Conservation (phyloP, 768 basidiomycete species). For the Suillus subluteus region DNA sequence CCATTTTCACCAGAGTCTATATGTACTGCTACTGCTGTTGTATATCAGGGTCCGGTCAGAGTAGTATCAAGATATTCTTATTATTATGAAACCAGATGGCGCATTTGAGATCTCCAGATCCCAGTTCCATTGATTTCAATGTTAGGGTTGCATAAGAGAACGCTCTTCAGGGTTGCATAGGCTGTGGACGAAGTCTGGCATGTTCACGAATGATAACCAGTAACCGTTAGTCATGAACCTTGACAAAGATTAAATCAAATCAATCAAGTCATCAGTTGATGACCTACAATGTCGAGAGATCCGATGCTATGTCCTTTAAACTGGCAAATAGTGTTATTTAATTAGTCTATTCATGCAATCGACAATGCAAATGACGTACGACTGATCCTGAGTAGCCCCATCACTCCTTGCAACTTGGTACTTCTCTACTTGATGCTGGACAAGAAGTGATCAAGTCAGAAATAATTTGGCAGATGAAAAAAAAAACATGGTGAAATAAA, state of each 20-base stretch:
- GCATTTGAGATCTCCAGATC: slow-evolving; percentile 54
- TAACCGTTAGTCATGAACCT: slow-evolving; percentile 69
- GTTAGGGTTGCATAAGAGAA: slow-evolving; percentile 65
- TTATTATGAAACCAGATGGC: slow-evolving; percentile 60
- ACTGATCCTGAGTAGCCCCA: slow-evolving; percentile 51
- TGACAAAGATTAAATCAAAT: slow-evolving; percentile 15
- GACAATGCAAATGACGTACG: slow-evolving; percentile 35
- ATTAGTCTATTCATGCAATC: slow-evolving; percentile 9
- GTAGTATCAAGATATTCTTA: too few relatives aligned
- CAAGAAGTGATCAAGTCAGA: slow-evolving; percentile 1
- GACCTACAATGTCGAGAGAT: slow-evolving; percentile 57
- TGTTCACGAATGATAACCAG: slow-evolving; percentile 71
- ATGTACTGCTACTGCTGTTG: too few relatives aligned
- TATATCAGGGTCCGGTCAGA: too few relatives aligned
- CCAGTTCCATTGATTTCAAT: slow-evolving; percentile 69
- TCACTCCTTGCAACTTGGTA: slow-evolving; percentile 42
- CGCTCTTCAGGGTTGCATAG: slow-evolving; percentile 57
- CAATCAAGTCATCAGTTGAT: neutral
- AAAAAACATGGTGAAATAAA: neutral
- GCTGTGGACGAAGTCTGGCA: slow-evolving; percentile 53
- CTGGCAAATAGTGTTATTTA: slow-evolving; percentile 30
- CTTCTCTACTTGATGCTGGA: slow-evolving; percentile 28
- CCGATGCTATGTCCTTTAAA: slow-evolving; percentile 50
- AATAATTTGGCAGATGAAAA: neutral
- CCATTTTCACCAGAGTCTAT: too few relatives aligned